Base-by-base conservation (phyloP, 225 moss, liverwort and hornwort genomes). In the Asterella californica region DNA sequence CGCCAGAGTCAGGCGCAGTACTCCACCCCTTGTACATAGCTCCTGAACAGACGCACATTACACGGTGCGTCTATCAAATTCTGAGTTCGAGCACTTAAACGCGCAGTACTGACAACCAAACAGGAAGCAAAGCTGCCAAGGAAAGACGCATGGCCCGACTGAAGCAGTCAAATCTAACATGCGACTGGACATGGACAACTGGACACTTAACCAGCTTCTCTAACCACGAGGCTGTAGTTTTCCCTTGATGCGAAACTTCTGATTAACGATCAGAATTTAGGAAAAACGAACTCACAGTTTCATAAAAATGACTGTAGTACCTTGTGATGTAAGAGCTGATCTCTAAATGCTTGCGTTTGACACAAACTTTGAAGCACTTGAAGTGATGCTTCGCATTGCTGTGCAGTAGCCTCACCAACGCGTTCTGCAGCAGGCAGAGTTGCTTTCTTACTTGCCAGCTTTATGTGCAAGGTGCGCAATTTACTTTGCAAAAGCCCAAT, bases 311-410 rank as follows among this genome's bases (percentile, higher is more conserved):
- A 64, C 32, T 46, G 4, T 17, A 15, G 76, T 42, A 99, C 95
- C 99, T 92, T 87, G 82, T 99, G 95, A 59, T 90, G 87, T 74
- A 99, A 90, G 66, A 99, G 91, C 85, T 90, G 90, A 83, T 99
- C 99, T 83, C 95, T 90, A 78, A 99, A 99, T 80, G 90, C 90
- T 82, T 91, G 93, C 48, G 93, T 90, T 76, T 93, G 90, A 86
- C 95, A 99, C 49, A 99, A 89, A 86, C 88, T 93, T 81, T 95
- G 95, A 76, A 95, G 92, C 67, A 95, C 99, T 90, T 99, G 99
- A 79, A 99, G 90, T 78, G 99, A 93, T 82, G 99, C 99, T 90
- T 99, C 99, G 86, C 99, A 99, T 79, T 99, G 95, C 84, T 95
- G 91, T 84, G 95, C 93, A 80, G 93, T 99, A 72, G 92, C 93